These are phyloP conservation scores for Phyllosticta paracitricarpa DNA, from an alignment of 2,329 filamentous ascomycete genomes.

Conservation along the genomic window DNA sequence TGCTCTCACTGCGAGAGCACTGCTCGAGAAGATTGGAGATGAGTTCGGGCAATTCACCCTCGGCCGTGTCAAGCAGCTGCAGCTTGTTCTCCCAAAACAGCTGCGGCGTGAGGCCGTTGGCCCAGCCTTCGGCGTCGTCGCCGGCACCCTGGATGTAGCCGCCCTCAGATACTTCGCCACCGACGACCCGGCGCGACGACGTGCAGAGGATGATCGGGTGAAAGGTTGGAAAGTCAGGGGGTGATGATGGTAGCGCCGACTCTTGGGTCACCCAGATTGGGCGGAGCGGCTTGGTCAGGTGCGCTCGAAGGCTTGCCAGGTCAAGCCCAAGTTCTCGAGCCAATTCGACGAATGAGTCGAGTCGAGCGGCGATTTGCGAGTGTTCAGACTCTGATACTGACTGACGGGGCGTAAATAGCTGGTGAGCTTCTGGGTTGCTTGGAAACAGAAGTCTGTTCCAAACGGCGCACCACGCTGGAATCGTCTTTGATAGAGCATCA, in stretches of 20 bases:
- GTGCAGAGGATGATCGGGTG: conserved; percentile 77
- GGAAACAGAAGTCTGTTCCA: conserved; percentile 74
- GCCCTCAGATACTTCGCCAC: conserved; percentile 57
- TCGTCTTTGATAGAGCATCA: conserved; percentile 85
- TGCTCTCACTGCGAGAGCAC: background rate
- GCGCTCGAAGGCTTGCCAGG: conserved; percentile 42
- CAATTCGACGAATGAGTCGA: conserved; percentile 47
- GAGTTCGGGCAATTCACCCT: conserved; percentile 50
- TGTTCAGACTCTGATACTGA: conserved; percentile 67
- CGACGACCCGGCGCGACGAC: conserved; percentile 61
- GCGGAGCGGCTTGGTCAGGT: conserved; percentile 61
- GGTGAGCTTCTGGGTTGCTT: conserved; percentile 34
- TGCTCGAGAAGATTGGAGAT: conserved; percentile 36
- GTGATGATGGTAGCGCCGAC: conserved; percentile 36
- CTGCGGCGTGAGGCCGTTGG: conserved; percentile 62
- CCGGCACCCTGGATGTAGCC: conserved; percentile 90
- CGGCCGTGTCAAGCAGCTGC: conserved; percentile 50
- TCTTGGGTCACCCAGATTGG: conserved; percentile 73
- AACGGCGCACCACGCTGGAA: conserved; percentile 88
- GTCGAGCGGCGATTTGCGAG: conserved; percentile 59
- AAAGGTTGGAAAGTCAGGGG: conserved; percentile 42
- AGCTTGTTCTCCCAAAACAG: conserved; percentile 69
- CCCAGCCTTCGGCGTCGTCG: conserved; percentile 93
- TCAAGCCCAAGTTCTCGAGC: conserved; percentile 52
- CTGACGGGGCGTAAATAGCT: conserved; percentile 60